These are phyloP conservation scores for Houttuynia cordata DNA, from an alignment of 164 flowering plant genomes.

Conservation along the genomic window DNA sequence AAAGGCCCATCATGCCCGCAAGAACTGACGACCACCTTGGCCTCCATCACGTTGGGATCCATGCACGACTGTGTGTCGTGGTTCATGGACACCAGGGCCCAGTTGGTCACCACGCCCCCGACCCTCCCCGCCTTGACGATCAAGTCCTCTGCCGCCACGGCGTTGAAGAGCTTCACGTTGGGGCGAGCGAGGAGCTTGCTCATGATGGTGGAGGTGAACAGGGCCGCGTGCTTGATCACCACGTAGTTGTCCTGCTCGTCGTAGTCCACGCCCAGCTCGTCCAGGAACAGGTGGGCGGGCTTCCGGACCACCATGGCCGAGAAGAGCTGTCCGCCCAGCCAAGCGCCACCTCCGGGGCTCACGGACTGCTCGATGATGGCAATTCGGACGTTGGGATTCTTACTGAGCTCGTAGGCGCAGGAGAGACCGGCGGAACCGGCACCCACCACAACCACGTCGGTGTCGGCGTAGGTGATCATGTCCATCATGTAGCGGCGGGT, in stretches of 20 bases:
- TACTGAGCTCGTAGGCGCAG: conserved; percentile 84
- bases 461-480: conserved; percentile 84
- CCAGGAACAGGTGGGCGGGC: conserved; percentile 56
- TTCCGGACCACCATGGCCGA: conserved; percentile 93
- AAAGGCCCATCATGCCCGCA: conserved; percentile 97
- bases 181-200: conserved; percentile 73
- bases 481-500: conserved; percentile 89
- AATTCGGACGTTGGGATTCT: conserved; percentile 52
- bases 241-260: conserved; percentile 80
- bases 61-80: conserved; percentile 95
- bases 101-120: conserved; percentile 83
- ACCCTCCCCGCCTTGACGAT: conserved; percentile 65
- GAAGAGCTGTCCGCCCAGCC: conserved; percentile 95
- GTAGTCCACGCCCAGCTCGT: conserved; percentile 71
- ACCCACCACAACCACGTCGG: conserved; percentile 81
- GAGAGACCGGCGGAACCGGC: conserved; percentile 88
- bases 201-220: conserved; percentile 92
- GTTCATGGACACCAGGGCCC: conserved; percentile 97
- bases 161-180: conserved; percentile 90
- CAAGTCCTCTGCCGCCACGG: conserved; percentile 91
- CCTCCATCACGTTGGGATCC: conserved; percentile 98
- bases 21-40: conserved; percentile 89
- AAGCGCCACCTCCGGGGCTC: conserved; percentile 93
- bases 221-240: conserved; percentile 82
- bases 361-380: conserved; percentile 88